A percentile compares a stretch with the other conserved stretches of the same genome.
Conservation (phyloP, 2,329 filamentous ascomycete species). For the Stylonectria norvegica region DNA sequence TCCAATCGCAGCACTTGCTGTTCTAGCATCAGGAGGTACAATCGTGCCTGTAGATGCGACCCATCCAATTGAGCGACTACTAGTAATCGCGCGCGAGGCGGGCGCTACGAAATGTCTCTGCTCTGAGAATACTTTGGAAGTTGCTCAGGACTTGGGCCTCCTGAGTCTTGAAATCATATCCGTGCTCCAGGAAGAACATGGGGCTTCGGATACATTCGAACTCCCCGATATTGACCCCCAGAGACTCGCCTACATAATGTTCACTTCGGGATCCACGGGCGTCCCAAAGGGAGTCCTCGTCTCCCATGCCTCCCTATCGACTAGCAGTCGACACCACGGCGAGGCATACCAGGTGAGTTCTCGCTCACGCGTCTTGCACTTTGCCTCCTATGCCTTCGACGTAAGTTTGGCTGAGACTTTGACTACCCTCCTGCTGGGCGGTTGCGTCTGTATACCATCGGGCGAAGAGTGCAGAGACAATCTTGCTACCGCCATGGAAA, state of each 20-base stretch:
- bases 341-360: constrained; percentile 1
- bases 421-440: not conserved
- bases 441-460: not conserved
- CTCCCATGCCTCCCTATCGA: too few relatives aligned
- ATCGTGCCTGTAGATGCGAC: constrained; percentile 14
- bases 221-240: too few relatives aligned
- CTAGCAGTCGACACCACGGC: too few relatives aligned
- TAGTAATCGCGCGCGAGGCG: not conserved
- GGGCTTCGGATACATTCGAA: too few relatives aligned
- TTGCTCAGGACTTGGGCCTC: too few relatives aligned
- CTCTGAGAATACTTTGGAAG: too few relatives aligned
- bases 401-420: constrained; percentile 8
- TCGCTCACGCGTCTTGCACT: constrained; percentile 12
- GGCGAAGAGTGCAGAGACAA: not conserved
- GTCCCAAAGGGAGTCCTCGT: constrained; percentile 17
- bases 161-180: too few relatives aligned
- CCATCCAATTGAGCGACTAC: not conserved
- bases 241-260: too few relatives aligned
- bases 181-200: too few relatives aligned
- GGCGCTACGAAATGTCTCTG: too few relatives aligned
- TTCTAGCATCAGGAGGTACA: constrained; percentile 31
- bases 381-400: constrained; percentile 17
- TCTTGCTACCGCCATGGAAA: constrained; percentile 1
- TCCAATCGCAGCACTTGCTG: constrained; percentile 30
- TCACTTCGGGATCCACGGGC: constrained; percentile 18